These are phyloP conservation scores for Oidiodendron maius DNA, from an alignment of 495 filamentous ascomycete genomes.

Conservation along the genomic window DNA sequence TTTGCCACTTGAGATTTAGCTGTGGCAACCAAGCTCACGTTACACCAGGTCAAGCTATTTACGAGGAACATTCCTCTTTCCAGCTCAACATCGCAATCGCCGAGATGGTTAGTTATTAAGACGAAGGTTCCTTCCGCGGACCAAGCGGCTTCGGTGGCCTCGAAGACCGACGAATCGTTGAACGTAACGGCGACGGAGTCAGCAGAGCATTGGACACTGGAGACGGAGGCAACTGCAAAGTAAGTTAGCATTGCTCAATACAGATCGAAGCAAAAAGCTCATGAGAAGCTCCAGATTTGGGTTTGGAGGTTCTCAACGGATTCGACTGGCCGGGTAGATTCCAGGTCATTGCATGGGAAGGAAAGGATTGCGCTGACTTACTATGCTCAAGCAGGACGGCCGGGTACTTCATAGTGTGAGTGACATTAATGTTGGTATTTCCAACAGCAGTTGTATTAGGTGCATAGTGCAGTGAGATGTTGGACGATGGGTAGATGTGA, in stretches of 20 bases:
- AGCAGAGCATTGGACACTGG: slow-evolving; percentile 19
- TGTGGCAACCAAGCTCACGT: slow-evolving; percentile 10
- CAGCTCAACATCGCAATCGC: slow-evolving; percentile 19
- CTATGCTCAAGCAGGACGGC: slow-evolving; percentile 23
- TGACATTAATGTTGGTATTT: slow-evolving; percentile 20
- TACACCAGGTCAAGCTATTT: slow-evolving; percentile 20
- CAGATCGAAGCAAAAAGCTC: too few relatives aligned
- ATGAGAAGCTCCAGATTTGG: too few relatives aligned
- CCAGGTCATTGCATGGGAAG: too few relatives aligned
- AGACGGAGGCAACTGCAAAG: slow-evolving; percentile 16
- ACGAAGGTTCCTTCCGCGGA: slow-evolving; percentile 17
- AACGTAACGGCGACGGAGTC: slow-evolving; percentile 21
- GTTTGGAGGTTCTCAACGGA: too few relatives aligned
- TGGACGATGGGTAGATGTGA: slow-evolving; percentile 18
- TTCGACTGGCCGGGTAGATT: too few relatives aligned
- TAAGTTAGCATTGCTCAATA: neutral
- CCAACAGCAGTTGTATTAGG: slow-evolving; percentile 13
- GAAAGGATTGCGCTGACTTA: too few relatives aligned
- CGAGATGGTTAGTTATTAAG: slow-evolving; percentile 26
- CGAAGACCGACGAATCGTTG: slow-evolving; percentile 19
- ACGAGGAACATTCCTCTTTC: slow-evolving; percentile 24
- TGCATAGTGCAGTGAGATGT: slow-evolving; percentile 23
- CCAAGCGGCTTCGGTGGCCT: slow-evolving; percentile 17
- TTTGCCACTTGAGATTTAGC: slow-evolving; percentile 16
- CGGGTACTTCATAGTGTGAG: slow-evolving; percentile 21